A percentile compares a stretch with the other conserved stretches of the same genome.
phyloP scores from a whole-genome alignment of 2,329 filamentous ascomycete genomes.

The Curvularia eragrostidis region DNA sequence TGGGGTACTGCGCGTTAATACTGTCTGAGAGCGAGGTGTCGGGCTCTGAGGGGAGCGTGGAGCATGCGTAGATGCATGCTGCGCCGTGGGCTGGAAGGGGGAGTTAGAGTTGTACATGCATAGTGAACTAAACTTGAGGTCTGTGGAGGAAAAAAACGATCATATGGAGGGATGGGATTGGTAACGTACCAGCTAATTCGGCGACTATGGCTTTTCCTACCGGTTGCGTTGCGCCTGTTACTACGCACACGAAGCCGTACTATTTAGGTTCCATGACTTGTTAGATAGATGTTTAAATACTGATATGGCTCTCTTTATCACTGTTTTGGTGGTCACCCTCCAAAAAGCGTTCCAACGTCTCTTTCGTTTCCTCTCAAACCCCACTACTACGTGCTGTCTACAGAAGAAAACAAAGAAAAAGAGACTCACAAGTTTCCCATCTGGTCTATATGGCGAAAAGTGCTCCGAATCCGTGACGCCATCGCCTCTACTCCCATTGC shows the following conservation, averaged over 20 bases:
- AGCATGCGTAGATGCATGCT: constrained; percentile 68
- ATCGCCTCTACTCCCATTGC: neutral
- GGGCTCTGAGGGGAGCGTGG: constrained; percentile 53
- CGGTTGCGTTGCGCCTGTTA: constrained; percentile 67
- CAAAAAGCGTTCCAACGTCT: neutral
- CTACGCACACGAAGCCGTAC: constrained; percentile 70
- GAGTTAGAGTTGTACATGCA: neutral
- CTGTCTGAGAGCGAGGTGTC: constrained; percentile 54
- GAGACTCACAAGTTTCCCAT: constrained; percentile 62
- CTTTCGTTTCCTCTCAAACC: neutral
- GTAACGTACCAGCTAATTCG: constrained; percentile 63
- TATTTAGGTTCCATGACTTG: constrained; percentile 28
- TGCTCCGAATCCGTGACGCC: constrained; percentile 51
- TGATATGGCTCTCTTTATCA: too few relatives aligned
- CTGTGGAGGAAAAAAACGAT: neutral
- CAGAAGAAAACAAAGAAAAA: neutral
- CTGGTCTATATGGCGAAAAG: constrained; percentile 64
- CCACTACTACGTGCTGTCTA: neutral
- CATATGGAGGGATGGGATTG: neutral
- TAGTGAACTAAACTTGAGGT: neutral
- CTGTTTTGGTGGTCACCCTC: neutral
- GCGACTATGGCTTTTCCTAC: constrained; percentile 66
- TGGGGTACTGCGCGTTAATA: constrained; percentile 46
- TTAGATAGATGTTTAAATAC: neutral
- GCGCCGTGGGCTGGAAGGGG: constrained; percentile 64